Evolutionary conservation across 768 basidiomycete species (phyloP), one percentile per base, ranked within the genome.

Genomic region (Rhizopogon vesiculosus): DNA sequence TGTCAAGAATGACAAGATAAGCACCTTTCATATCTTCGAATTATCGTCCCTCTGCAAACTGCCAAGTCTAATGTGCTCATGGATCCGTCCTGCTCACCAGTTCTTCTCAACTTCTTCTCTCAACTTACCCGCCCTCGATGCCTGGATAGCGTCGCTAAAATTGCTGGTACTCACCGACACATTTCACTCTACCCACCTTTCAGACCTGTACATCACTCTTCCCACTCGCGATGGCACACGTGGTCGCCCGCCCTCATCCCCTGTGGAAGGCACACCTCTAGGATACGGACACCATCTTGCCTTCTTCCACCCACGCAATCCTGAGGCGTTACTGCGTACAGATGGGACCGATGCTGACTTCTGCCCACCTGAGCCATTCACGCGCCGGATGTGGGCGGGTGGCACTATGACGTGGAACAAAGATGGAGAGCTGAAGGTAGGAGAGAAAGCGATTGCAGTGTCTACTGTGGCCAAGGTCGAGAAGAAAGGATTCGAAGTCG

Each of bases 381-480:
- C 83, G 29, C 77, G 84, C 55, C 75, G 89, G n/a, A 91, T 91
- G 89, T 91, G 89, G 88, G 87, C 86, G 3, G 79, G 85, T 19
- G 89, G 89, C 3, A 78, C 70, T 61, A 83, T 91, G 66, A 72
- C 69, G 28, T 91, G 87, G 87, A 76, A 83, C 61, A 31, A 45
- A 59, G 69, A 64, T 31, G 66, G 69, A 38, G 78, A 79, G 0
- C 66, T 91, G 57, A 60, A 75, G 42, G 73, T 85, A 33, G 89
- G 87, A 10, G 72, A 77, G 45, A 75, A 63, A 45, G 83, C 82
- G 0, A 73, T 46, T 2, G 81, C 83, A 12, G 69, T 66, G 12
- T 76, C 80, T 55, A 78, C 69, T 29, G 74, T 89, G 39, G 71
- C 63, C 8, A 74, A 74, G 18, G 76, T 86, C 22, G 71, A 79